Evolutionary conservation across 78 protist species (phyloP).

Genomic region (Guillardia theta): DNA sequence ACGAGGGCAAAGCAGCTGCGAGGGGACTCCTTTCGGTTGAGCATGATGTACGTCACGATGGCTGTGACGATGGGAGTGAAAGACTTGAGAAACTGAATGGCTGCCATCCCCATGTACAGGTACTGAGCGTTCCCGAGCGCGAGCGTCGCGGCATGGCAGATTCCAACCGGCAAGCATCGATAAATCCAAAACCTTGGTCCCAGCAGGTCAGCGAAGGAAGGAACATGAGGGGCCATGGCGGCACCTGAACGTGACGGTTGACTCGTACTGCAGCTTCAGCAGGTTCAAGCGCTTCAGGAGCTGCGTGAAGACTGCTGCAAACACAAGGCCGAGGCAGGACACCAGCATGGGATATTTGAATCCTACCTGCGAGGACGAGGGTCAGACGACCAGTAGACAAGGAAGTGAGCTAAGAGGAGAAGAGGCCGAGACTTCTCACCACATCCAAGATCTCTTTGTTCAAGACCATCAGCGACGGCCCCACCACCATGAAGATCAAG

Average conservation of each 20-base stretch:
- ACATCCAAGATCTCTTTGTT: not conserved
- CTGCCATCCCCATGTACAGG: not conserved
- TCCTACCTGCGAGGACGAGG: no score
- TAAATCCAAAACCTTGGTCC: not conserved
- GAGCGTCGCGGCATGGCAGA: constrained; percentile 17
- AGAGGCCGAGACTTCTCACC: not conserved
- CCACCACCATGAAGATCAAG: not conserved
- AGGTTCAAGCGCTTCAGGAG: not conserved
- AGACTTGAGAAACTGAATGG: constrained; percentile 25
- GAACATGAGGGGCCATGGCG: not conserved
- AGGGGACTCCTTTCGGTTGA: not conserved
- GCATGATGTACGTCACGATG: not conserved
- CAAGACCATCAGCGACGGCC: constrained; percentile 4
- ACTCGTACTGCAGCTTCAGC: not conserved
- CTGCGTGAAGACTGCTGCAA: not conserved
- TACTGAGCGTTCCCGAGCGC: not conserved
- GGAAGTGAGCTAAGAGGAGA: no score
- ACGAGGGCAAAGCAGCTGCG: not conserved
- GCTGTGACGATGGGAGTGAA: constrained; percentile 26
- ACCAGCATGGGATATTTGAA: not conserved
- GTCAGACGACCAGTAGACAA: no score
- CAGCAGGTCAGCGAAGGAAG: not conserved
- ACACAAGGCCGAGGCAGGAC: not conserved
- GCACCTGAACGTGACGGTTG: not conserved
- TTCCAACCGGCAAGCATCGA: not conserved